Conservation (phyloP, 805 yeast genomes). For the Yarrowia osloensis region DNA sequence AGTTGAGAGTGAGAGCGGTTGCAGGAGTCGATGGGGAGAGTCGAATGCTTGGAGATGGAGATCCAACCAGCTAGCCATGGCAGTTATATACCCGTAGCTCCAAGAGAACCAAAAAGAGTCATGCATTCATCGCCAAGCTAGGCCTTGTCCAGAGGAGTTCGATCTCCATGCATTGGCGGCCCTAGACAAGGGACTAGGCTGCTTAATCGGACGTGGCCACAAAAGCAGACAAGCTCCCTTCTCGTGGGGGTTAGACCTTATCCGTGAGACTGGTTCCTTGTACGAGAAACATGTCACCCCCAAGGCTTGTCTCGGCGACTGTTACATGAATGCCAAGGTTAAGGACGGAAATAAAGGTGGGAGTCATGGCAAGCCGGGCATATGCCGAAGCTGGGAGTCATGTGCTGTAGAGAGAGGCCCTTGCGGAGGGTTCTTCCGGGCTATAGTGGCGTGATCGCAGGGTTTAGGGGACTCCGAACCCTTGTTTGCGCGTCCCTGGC, state of each 20-base stretch:
- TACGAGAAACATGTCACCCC: background rate
- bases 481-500: background rate
- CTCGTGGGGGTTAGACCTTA: slow-evolving; percentile 4
- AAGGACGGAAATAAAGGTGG: background rate
- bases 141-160: background rate
- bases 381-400: background rate
- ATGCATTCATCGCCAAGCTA: slow-evolving; percentile 10
- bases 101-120: background rate
- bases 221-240: background rate
- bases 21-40: no score
- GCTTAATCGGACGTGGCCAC: slow-evolving; percentile 24
- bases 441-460: background rate
- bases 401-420: no score
- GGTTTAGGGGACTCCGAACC: background rate
- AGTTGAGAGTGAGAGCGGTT: background rate
- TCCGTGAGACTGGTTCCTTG: background rate
- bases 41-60: background rate
- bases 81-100: background rate
- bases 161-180: slow-evolving; percentile 5
- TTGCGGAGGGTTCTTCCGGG: no score
- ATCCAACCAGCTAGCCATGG: background rate
- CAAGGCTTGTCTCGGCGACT: background rate
- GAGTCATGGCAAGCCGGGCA: background rate
- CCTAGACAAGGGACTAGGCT: slow-evolving; percentile 7
- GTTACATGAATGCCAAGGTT: background rate